Percentiles rank a stretch among this genome's conserved stretches.
phyloP scores from a whole-genome alignment of 129 eudicot genomes.

The Artemisia annua region DNA sequence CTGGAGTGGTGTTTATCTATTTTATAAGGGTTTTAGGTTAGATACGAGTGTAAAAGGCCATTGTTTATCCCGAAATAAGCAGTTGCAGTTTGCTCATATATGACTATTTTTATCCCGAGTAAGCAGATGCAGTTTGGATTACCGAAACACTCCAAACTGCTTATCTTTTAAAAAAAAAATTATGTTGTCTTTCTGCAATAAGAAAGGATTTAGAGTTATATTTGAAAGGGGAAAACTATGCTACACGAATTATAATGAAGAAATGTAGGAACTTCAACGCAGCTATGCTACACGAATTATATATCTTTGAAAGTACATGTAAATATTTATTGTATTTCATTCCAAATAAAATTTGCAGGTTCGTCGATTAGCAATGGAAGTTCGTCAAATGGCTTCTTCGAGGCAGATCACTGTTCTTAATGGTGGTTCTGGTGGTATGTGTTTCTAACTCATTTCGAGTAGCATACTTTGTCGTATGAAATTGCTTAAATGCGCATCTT shows the following conservation, averaged over 20 bases:
- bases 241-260: background rate
- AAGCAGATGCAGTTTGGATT: no score
- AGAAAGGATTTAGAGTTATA: background rate
- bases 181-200: background rate
- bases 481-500: background rate
- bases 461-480: constrained; percentile 11
- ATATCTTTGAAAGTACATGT: background rate
- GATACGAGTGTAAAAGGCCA: no score
- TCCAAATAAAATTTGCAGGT: constrained; percentile 42
- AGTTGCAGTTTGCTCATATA: no score
- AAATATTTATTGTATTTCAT: background rate
- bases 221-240: background rate
- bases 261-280: background rate
- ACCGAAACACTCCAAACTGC: no score
- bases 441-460: background rate
- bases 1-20: no score
- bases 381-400: constrained; percentile 68
- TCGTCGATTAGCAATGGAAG: constrained; percentile 80
- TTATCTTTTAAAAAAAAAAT: background rate
- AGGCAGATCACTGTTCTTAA: constrained; percentile 75
- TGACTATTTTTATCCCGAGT: no score
- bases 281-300: background rate
- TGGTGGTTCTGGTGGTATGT: constrained; percentile 69
- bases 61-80: no score
- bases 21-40: no score